Base-by-base conservation (phyloP, 768 basidiomycete genomes). In the Rhodocollybia butyracea region DNA sequence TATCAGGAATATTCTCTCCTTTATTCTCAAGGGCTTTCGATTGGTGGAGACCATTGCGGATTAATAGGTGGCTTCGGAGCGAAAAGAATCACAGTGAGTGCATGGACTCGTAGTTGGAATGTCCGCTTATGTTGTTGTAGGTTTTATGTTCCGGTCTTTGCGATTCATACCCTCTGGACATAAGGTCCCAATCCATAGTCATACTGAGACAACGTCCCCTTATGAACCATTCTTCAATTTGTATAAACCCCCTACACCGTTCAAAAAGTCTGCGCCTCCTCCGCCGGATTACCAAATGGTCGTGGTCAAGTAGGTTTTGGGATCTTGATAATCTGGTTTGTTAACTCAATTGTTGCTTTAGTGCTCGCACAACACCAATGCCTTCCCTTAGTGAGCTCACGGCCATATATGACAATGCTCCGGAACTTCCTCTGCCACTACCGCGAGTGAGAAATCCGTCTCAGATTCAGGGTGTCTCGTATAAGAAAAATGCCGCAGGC, bases 161-260 rank as follows among this genome's bases (percentile, higher is more conserved):
- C 82, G 92, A 22, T 80, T 94, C 65, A 79, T 94, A 24, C 81
- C 88, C 10, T 73, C 84, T 2, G 87, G 91, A 1, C 84, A 89
- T 64, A 60, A 65, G 7, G 56, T 75, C 11, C 78, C 84, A 39
- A 70, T 85, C 21, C 67, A 75, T 41, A 62, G 71, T 45, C 62
- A 69, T 51, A 5, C 57, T 58, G 34, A 59, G 58, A 50, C 63
- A 58, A 32, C 51, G 61, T 81, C 86, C 1, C 88, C 88, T 0
- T 98, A 95, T 67, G 75, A 81, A 48, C 79, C 92, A 3, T 98
- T 97, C 72, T 98, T 79, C 69, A 88, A 97, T 63, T 75, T 93
- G 3, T 96, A 95, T 74, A 97, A 96, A 64, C 96, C 96, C 2
- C 85, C 84, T 6, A 91, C 92, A 0, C 77, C 89, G 7, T 96